Conservation (phyloP, 129 eudicot species). For the Centaurea solstitialis region DNA sequence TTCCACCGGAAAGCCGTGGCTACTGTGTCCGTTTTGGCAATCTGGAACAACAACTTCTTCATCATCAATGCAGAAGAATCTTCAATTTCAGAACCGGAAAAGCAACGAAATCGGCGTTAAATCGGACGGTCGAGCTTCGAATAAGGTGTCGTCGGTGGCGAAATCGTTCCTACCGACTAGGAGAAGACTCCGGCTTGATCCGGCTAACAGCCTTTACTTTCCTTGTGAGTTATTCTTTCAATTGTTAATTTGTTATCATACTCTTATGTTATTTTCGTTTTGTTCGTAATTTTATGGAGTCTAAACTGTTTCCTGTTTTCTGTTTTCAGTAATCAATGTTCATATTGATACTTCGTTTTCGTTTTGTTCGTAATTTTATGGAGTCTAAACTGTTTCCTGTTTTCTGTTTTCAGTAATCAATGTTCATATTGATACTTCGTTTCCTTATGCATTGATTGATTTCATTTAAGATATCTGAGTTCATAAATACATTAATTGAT, state of each 20-base stretch:
- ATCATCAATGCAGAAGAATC: conserved; percentile 59
- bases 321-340: background rate
- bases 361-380: background rate
- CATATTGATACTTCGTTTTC: background rate
- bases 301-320: background rate
- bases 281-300: background rate
- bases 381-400: background rate
- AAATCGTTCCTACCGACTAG: conserved; percentile 66
- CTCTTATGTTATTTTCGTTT: background rate
- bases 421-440: background rate
- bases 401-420: background rate
- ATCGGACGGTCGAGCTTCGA: conserved; percentile 25
- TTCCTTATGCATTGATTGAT: background rate
- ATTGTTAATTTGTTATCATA: background rate
- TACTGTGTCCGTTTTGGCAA: conserved; percentile 66
- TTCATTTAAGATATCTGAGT: background rate
- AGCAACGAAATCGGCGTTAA: conserved; percentile 33
- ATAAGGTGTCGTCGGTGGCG: conserved; percentile 55
- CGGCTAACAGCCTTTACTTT: conserved; percentile 70
- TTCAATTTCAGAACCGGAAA: conserved; percentile 36
- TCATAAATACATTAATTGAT: background rate
- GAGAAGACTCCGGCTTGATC: conserved; percentile 84
- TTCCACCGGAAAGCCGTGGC: conserved; percentile 50
- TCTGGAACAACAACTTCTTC: conserved; percentile 37
- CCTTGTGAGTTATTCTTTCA: conserved; percentile 57